These are phyloP conservation scores for Naganishia kalamii DNA, from an alignment of 768 basidiomycete genomes.

Conservation along the genomic window DNA sequence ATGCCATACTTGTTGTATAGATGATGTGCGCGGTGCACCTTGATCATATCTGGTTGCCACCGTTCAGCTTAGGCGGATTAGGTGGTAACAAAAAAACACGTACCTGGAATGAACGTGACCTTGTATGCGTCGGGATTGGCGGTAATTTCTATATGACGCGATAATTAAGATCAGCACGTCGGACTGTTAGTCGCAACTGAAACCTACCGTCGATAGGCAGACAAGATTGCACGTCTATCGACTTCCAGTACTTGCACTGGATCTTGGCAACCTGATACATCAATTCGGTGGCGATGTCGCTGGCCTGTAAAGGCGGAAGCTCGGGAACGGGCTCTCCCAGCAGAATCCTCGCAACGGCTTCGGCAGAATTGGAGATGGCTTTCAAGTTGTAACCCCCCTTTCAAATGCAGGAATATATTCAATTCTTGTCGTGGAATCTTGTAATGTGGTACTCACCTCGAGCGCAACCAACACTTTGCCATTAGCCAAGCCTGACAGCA, in stretches of 20 bases:
- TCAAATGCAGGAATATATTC: not conserved
- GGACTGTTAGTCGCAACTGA: not conserved
- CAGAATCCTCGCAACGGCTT: slow-evolving; percentile 80
- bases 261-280: slow-evolving; percentile 79
- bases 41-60: slow-evolving; percentile 75
- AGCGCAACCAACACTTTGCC: slow-evolving; percentile 87
- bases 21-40: slow-evolving; percentile 78
- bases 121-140: slow-evolving; percentile 16
- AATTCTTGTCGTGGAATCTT: not conserved
- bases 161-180: no score
- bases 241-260: slow-evolving; percentile 88
- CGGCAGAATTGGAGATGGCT: slow-evolving; percentile 75
- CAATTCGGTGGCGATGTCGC: slow-evolving; percentile 77
- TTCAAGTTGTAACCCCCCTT: slow-evolving; percentile 94
- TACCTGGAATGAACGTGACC: slow-evolving; percentile 25
- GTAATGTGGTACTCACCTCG: slow-evolving; percentile 60
- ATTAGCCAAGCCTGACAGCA: slow-evolving; percentile 79
- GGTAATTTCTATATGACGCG: not conserved
- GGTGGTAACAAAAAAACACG: not conserved
- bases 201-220: slow-evolving; percentile 70
- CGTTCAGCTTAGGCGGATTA: not conserved
- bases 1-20: slow-evolving; percentile 69
- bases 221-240: slow-evolving; percentile 69
- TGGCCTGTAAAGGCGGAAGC: slow-evolving; percentile 63
- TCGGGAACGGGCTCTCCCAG: slow-evolving; percentile 79